These are phyloP conservation scores for Debaryomyces nepalensis DNA, from an alignment of 1,139 yeast species.

Conservation along the genomic window DNA sequence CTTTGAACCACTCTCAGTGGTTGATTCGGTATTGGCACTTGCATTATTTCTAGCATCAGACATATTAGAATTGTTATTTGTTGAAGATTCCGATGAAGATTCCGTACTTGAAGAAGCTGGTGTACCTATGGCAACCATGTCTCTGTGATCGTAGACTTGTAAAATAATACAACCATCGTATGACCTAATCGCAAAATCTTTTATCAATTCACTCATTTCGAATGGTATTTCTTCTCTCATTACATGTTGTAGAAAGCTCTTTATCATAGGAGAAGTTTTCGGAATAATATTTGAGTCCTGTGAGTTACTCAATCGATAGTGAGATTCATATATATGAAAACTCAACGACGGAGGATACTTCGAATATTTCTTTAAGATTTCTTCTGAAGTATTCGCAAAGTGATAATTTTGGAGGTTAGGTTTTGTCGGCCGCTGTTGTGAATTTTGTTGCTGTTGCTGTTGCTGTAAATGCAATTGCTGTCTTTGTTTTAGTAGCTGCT, in stretches of 20 bases:
- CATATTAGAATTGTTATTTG: too few species aligned
- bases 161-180: constrained; percentile 90
- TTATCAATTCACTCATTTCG: constrained; percentile 83
- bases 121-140: constrained; percentile 27
- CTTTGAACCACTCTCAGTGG: too few species aligned
- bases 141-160: constrained; percentile 77
- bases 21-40: constrained; percentile 1
- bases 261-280: constrained; percentile 77
- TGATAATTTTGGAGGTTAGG: constrained; percentile 44
- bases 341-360: constrained; percentile 82
- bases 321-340: constrained; percentile 88
- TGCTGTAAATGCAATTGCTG: constrained; percentile 38
- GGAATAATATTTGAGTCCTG: constrained; percentile 80
- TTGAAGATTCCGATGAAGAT: constrained; percentile 4
- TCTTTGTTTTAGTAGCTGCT: constrained; percentile 41
- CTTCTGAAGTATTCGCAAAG: constrained; percentile 73
- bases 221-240: constrained; percentile 85
- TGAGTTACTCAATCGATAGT: constrained; percentile 75
- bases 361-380: constrained; percentile 76
- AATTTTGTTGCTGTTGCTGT: constrained; percentile 31
- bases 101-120: constrained; percentile 14
- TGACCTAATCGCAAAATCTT: constrained; percentile 80
- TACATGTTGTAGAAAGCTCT: constrained; percentile 77
- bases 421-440: constrained; percentile 38
- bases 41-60: background rate